These are phyloP conservation scores for Leccinum longicurvipes DNA, from an alignment of 768 basidiomycete species.

Conservation along the genomic window DNA sequence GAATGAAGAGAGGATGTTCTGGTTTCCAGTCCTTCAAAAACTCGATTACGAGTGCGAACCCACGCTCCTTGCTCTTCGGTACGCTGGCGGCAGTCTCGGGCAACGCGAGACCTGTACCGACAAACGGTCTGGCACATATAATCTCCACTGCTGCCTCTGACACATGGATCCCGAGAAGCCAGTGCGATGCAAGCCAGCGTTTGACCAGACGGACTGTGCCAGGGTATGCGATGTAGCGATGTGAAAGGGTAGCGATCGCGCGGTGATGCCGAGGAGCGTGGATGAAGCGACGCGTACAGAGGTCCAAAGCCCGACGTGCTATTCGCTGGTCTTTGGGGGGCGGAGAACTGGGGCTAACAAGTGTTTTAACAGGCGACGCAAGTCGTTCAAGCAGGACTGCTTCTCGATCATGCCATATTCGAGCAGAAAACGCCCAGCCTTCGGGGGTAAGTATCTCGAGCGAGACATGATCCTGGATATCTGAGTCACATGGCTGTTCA, in stretches of 20 bases:
- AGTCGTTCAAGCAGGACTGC: constrained; percentile 71
- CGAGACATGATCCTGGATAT: constrained; percentile 63
- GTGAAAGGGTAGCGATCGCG: constrained; percentile 73
- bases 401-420: constrained; percentile 89
- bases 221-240: constrained; percentile 75
- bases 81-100: constrained; percentile 40
- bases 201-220: constrained; percentile 86
- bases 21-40: constrained; percentile 84
- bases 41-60: constrained; percentile 70
- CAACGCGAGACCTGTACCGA: constrained; percentile 41
- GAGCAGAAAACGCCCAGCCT: constrained; percentile 84
- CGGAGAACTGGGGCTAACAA: constrained; percentile 1
- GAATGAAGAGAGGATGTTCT: constrained; percentile 70
- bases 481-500: constrained; percentile 46
- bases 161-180: constrained; percentile 74
- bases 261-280: constrained; percentile 84
- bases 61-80: constrained; percentile 76
- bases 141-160: constrained; percentile 81
- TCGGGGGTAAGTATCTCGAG: constrained; percentile 77
- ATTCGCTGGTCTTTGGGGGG: constrained; percentile 45
- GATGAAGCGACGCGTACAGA: constrained; percentile 70
- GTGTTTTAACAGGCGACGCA: constrained; percentile 41
- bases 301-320: constrained; percentile 53
- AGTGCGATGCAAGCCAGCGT: constrained; percentile 90
- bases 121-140: constrained; percentile 75